Percentiles rank a stretch among this genome's conserved stretches.
These are phyloP conservation scores for Syzygium grande DNA, from an alignment of 345 rosid genomes.

Conservation along the genomic window DNA sequence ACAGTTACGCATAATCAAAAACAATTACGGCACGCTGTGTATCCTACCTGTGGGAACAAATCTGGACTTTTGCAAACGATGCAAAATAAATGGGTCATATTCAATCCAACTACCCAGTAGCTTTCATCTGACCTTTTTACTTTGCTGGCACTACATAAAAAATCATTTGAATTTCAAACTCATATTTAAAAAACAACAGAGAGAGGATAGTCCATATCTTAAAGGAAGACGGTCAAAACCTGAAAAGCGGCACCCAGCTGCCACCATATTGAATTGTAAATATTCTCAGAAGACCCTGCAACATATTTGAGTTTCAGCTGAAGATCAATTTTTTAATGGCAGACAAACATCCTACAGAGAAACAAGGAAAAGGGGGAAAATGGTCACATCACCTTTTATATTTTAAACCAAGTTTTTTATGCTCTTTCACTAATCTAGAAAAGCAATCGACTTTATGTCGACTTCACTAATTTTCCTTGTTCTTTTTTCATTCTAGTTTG, in stretches of 20 bases:
- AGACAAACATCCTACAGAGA: not conserved
- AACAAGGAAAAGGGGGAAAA: not conserved
- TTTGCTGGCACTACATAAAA: conserved; percentile 45
- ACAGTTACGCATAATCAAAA: not conserved
- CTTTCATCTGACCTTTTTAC: conserved; percentile 56
- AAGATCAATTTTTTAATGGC: not conserved
- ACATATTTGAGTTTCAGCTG: not conserved
- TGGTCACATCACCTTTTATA: not conserved
- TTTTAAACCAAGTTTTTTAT: not conserved
- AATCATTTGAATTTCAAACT: not conserved
- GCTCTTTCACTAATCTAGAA: not conserved
- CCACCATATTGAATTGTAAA: conserved; percentile 76
- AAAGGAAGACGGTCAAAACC: conserved; percentile 31
- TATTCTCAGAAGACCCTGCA: conserved; percentile 73
- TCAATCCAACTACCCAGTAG: conserved; percentile 88
- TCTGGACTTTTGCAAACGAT: conserved; percentile 66
- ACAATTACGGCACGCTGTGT: not conserved
- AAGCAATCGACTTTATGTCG: not conserved
- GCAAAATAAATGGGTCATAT: conserved; percentile 58
- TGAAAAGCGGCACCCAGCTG: conserved; percentile 91
- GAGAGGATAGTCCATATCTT: not conserved
- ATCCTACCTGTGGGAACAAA: conserved; percentile 65
- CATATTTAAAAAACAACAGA: not conserved
- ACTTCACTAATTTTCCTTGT: not conserved
- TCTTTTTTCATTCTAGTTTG: not conserved